Evolutionary conservation across 2,329 filamentous ascomycete genomes (phyloP), one percentile per base, ranked within the genome.

Genomic region (Penicillium carneum): DNA sequence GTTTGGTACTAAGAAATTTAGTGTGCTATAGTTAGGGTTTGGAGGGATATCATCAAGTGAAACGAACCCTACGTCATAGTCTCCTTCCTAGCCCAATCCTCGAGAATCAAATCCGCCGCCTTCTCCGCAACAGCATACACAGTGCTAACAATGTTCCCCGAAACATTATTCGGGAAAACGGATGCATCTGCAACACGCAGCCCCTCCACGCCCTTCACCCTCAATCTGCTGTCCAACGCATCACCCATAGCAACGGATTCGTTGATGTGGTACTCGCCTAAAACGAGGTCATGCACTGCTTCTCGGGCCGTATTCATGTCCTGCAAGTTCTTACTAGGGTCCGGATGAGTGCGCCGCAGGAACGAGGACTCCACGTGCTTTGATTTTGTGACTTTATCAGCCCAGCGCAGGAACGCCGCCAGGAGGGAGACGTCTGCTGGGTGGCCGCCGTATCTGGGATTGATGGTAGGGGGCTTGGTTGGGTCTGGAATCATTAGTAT

Each of bases 51-150:
- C 20, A 20, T 20, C 20, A 20, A 20, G 20, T 20, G 20, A 31
- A 31, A 31, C 29, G 6, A 31, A 9, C 9, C 29, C 29, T 31
- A 31, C 2, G 14, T 14, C 43, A 58, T 57, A n/a, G 45, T 50
- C 23, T 42, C 31, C 29, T 59, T 57, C 6, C 46, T 14, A 14
- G 59, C 63, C 55, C 58, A 63, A 51, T 75, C 73, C 41, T 67
- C 66, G 49, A 70, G 73, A 59, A 77, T 72, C 55, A 77, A 29
- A 61, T 76, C 74, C 18, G 72, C 71, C n/a, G 71, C 73, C 58
- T 71, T 74, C 67, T 77, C 75, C 7, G 71, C 74, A 38, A 76
- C 55, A 26, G 72, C 73, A 57, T 76, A 77, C 6, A 77, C 74
- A 23, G 64, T 72, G 18, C 63, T 64, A 10, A 69, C 48, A 43